A percentile compares a stretch with the other conserved stretches of the same genome.
Conservation (phyloP, 352 stramenopile species). For the Lagenidium sp. region DNA sequence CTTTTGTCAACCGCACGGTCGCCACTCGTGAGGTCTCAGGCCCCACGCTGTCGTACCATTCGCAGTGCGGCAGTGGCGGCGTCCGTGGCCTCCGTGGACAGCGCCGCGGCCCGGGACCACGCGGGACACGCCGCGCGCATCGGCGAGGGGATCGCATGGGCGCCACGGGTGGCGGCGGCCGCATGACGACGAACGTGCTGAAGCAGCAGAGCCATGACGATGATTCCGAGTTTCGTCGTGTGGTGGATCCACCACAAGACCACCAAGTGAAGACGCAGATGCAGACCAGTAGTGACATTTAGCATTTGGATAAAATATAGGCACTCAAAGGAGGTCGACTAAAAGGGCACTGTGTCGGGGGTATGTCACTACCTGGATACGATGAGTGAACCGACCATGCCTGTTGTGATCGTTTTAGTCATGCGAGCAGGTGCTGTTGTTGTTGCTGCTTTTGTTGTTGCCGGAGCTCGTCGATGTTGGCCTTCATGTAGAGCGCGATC, state of each 20-base stretch:
- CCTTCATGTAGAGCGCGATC: constrained; percentile 52
- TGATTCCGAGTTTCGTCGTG: not conserved
- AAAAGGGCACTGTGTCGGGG: not conserved
- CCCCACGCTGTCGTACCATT: constrained; percentile 28
- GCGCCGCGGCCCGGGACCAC: constrained; percentile 14
- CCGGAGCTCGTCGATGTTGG: constrained; percentile 57
- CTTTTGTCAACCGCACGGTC: too few species aligned
- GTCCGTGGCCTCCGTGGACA: constrained; percentile 64
- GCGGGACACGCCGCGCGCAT: constrained; percentile 2
- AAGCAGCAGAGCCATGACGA: constrained; percentile 21
- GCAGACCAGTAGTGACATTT: constrained; percentile 8
- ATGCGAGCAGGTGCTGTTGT: too few species aligned
- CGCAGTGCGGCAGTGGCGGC: constrained; percentile 57
- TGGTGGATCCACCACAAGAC: not conserved
- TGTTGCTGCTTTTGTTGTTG: constrained; percentile 13
- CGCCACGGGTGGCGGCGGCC: too few species aligned
- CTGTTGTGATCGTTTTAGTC: too few species aligned
- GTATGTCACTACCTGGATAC: not conserved
- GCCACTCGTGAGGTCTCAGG: too few species aligned
- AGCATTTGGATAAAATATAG: not conserved
- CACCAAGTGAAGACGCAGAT: too few species aligned
- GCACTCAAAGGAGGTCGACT: constrained; percentile 2
- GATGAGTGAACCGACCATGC: not conserved
- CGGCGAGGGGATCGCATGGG: not conserved
- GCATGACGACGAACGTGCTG: constrained; percentile 20